Evolutionary conservation across 2,329 filamentous ascomycete species (phyloP).

Genomic region (Alternaria sp.): DNA sequence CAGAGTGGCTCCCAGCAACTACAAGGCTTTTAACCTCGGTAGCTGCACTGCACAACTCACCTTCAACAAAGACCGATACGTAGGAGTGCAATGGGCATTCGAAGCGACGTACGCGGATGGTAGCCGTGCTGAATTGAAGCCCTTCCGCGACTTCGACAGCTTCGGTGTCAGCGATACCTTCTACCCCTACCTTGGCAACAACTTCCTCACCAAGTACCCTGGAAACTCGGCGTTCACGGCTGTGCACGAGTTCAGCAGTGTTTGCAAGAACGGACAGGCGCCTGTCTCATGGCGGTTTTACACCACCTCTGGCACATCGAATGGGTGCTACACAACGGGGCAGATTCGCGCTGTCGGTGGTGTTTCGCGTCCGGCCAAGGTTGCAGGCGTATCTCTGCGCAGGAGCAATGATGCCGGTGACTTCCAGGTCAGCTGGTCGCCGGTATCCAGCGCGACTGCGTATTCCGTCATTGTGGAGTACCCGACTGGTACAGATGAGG

Average conservation of each 20-base stretch:
- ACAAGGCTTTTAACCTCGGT: constrained; percentile 8
- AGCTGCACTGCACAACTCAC: constrained; percentile 10
- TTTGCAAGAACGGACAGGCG: constrained; percentile 9
- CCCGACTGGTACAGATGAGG: constrained; percentile 10
- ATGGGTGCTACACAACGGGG: neutral
- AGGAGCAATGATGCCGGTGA: constrained; percentile 9
- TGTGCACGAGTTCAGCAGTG: constrained; percentile 13
- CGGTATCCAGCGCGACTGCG: constrained; percentile 4
- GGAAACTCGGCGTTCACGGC: constrained; percentile 12
- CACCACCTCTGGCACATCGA: neutral
- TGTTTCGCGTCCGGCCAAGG: neutral
- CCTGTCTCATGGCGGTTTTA: constrained; percentile 13
- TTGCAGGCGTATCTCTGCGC: constrained; percentile 1
- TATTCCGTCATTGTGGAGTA: constrained; percentile 17
- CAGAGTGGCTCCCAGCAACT: neutral
- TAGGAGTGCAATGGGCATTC: constrained; percentile 11
- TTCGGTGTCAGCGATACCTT: constrained; percentile 10
- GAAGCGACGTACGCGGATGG: constrained; percentile 13
- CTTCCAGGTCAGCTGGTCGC: constrained; percentile 6
- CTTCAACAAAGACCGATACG: constrained; percentile 13
- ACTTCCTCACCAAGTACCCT: constrained; percentile 8
- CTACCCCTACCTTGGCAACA: constrained; percentile 10
- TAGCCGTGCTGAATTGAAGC: neutral
- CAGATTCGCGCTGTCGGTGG: neutral
- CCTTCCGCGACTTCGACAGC: neutral